phyloP scores from a whole-genome alignment of 2,329 filamentous ascomycete genomes.

The Beauveria pseudobassiana region DNA sequence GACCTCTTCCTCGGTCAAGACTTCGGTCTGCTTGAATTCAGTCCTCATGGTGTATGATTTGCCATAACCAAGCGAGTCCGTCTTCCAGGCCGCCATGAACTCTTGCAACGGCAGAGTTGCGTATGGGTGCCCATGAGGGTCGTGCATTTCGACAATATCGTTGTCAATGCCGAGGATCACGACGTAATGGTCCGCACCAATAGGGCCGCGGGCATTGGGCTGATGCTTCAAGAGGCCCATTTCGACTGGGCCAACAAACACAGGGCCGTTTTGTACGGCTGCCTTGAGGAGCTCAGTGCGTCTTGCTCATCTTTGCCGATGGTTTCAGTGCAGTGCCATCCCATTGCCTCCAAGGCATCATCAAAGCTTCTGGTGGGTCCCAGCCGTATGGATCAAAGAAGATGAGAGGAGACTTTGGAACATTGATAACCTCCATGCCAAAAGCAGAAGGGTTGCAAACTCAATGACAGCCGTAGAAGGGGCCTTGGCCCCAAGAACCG shows the following conservation, averaged over 20 bases:
- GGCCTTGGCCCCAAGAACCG: constrained; percentile 13
- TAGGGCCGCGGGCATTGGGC: constrained; percentile 12
- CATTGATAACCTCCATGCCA: constrained; percentile 16
- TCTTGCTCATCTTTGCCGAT: constrained; percentile 13
- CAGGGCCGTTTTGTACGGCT: constrained; percentile 12
- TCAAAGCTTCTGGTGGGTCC: constrained; percentile 13
- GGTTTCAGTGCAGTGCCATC: constrained; percentile 12
- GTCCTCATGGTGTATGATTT: constrained; percentile 15
- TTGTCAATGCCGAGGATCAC: constrained; percentile 12
- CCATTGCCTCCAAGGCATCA: constrained; percentile 11
- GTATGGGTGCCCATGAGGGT: constrained; percentile 14
- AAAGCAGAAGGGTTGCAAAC: constrained; percentile 16
- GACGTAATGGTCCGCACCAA: constrained; percentile 16
- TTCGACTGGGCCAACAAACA: constrained; percentile 16
- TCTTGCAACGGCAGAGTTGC: constrained; percentile 13
- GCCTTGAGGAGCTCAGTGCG: constrained; percentile 11
- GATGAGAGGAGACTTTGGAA: constrained; percentile 4
- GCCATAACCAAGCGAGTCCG: constrained; percentile 14
- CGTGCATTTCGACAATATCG: constrained; percentile 12
- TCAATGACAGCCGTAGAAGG: constrained; percentile 15
- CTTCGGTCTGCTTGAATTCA: constrained; percentile 11
- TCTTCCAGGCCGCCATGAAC: constrained; percentile 14
- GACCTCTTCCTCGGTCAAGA: constrained; percentile 13
- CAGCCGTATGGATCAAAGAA: constrained; percentile 17
- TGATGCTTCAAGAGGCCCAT: constrained; percentile 15